A percentile compares a stretch with the other conserved stretches of the same genome.
Conservation (phyloP, 257 asterid genomes). For the Ajuga chamaepitys region DNA sequence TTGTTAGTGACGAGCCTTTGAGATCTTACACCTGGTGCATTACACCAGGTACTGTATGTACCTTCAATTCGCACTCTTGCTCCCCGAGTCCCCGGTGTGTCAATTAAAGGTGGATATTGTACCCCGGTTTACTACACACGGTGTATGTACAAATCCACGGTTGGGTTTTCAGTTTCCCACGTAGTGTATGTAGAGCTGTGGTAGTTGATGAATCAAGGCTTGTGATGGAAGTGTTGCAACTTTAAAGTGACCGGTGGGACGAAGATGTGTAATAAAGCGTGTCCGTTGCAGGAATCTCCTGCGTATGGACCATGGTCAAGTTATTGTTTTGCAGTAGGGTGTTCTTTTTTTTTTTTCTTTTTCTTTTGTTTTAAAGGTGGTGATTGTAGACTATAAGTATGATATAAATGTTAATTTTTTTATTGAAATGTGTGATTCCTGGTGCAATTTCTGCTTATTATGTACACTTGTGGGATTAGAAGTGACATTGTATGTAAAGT, state of each 20-base stretch:
- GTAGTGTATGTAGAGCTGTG: constrained; percentile 7
- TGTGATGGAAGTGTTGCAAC: background rate
- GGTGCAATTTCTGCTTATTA: too few relatives aligned
- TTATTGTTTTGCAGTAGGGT: background rate
- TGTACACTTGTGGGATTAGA: too few relatives aligned
- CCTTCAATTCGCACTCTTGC: too few relatives aligned
- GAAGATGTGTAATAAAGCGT: background rate
- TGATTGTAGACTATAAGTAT: background rate
- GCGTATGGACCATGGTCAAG: background rate
- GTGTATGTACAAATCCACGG: too few relatives aligned
- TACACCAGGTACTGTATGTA: too few relatives aligned
- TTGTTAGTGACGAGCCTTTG: background rate
- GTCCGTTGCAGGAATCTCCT: background rate
- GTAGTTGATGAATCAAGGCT: background rate
- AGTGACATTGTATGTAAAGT: too few relatives aligned
- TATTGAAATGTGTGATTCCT: too few relatives aligned
- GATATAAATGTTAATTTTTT: too few relatives aligned
- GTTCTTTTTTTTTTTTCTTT: background rate
- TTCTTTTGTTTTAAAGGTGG: background rate
- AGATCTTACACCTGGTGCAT: too few relatives aligned
- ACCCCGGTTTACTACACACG: too few relatives aligned
- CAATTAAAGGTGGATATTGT: too few relatives aligned
- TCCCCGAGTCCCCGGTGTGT: too few relatives aligned
- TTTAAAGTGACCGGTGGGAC: background rate
- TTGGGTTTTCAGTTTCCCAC: background rate